Conservation (phyloP, 768 basidiomycete species). For the Dictyophora rubrovolvata region DNA sequence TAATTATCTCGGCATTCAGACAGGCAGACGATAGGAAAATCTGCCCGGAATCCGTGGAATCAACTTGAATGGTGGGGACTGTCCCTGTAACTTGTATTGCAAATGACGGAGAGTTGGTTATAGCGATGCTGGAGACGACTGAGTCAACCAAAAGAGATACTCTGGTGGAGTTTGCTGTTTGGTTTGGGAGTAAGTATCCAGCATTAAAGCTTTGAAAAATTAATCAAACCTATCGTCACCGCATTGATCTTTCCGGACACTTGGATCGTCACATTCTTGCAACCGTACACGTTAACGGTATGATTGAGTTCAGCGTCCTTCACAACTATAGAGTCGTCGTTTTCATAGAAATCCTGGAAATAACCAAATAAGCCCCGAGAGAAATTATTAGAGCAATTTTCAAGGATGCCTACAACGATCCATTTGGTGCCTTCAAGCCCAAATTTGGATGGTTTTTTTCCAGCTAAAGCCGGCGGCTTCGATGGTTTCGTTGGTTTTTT, state of each 20-base stretch:
- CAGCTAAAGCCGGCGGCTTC: slow-evolving; percentile 73
- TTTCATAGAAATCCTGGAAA: slow-evolving; percentile 97
- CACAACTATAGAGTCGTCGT: slow-evolving; percentile 59
- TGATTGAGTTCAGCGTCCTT: slow-evolving; percentile 73
- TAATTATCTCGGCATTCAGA: slow-evolving; percentile 77
- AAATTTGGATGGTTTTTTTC: slow-evolving; percentile 89
- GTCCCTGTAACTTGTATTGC: slow-evolving; percentile 81
- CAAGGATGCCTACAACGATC: slow-evolving; percentile 56
- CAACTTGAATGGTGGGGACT: slow-evolving; percentile 87
- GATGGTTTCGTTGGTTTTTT: slow-evolving; percentile 73
- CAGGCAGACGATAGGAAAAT: slow-evolving; percentile 84
- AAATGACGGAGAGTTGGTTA: slow-evolving; percentile 92
- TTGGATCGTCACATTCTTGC: slow-evolving; percentile 74
- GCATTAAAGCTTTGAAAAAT: background rate
- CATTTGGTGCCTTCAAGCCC: slow-evolving; percentile 89
- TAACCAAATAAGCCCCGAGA: slow-evolving; percentile 19
- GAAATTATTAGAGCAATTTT: slow-evolving; percentile 19
- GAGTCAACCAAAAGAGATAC: slow-evolving; percentile 84
- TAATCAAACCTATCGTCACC: slow-evolving; percentile 65
- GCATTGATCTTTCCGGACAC: slow-evolving; percentile 95
- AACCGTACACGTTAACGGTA: slow-evolving; percentile 79
- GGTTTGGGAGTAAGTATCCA: background rate
- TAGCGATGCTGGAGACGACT: slow-evolving; percentile 80
- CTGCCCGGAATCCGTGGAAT: slow-evolving; percentile 91
- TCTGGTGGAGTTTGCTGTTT: slow-evolving; percentile 75